Percentiles rank a stretch among this genome's conserved stretches.
Evolutionary conservation across 1,284 basidiomycete genomes (phyloP).

Genomic region (Erythrobasidium hasegawianum): DNA sequence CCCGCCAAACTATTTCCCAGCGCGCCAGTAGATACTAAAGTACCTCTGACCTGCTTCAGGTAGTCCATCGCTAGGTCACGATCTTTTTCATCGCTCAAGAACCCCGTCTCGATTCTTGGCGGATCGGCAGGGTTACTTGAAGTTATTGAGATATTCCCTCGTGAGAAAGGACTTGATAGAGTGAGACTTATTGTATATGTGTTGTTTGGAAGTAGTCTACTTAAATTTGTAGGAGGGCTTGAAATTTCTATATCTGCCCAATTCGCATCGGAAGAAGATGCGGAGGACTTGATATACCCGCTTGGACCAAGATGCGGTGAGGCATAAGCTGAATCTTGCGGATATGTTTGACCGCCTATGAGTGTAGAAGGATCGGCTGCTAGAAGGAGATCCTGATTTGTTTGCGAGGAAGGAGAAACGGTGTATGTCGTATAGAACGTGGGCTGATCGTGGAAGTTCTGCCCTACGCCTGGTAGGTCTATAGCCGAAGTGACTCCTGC

Average conservation of each 20-base stretch:
- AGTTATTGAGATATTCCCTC: not conserved
- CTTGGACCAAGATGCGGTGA: not conserved
- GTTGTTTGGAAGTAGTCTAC: too few species aligned
- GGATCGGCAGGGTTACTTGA: not conserved
- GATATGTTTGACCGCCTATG: not conserved
- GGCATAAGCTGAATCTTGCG: not conserved
- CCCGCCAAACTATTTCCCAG: not conserved
- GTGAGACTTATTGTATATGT: too few species aligned
- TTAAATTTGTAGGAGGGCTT: too few species aligned
- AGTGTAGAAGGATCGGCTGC: not conserved
- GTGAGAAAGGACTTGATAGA: too few species aligned
- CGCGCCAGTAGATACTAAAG: not conserved
- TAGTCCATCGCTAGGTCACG: not conserved
- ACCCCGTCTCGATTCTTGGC: not conserved
- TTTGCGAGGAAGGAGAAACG: not conserved
- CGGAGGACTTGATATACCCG: not conserved
- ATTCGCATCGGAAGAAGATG: too few species aligned
- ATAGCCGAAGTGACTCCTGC: not conserved
- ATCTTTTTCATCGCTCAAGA: not conserved
- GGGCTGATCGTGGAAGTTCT: conserved; percentile 1
- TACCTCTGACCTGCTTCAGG: not conserved
- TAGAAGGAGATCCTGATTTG: not conserved
- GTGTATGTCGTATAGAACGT: not conserved
- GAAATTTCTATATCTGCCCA: too few species aligned
- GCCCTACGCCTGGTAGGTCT: conserved; percentile 9